phyloP scores from a whole-genome alignment of 1,284 basidiomycete species.

The Trichosporon asahii region DNA sequence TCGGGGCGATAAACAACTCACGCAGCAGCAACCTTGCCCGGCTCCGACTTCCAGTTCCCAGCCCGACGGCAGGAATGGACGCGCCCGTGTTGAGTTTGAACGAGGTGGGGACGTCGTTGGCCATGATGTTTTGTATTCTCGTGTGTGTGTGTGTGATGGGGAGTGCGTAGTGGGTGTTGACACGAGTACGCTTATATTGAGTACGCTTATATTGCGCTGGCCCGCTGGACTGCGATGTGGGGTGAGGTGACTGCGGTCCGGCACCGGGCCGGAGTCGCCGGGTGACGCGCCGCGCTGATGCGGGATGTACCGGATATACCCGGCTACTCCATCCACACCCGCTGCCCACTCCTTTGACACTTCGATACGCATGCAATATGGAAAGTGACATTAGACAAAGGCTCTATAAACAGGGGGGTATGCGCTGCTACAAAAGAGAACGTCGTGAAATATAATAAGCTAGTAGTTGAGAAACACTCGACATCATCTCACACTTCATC shows the following conservation, averaged over 20 bases:
- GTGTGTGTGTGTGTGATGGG: not conserved
- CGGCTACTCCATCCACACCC: no score
- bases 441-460: no score
- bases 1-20: slow-evolving; percentile 9
- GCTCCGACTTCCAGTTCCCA: slow-evolving; percentile 79
- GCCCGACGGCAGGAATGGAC: slow-evolving; percentile 66
- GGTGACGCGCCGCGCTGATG: not conserved
- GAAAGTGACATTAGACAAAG: no score
- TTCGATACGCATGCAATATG: no score
- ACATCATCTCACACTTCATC: not conserved
- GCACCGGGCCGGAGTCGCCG: not conserved
- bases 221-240: not conserved
- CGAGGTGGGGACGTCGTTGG: slow-evolving; percentile 11
- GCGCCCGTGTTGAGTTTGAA: slow-evolving; percentile 58
- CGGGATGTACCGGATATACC: not conserved
- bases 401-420: no score
- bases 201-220: not conserved
- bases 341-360: not conserved
- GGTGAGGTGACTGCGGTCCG: not conserved
- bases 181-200: not conserved
- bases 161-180: not conserved
- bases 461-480: no score
- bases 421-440: no score
- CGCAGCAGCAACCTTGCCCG: slow-evolving; percentile 65
- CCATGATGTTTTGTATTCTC: no score